These are phyloP conservation scores for Coprinellus micaceus DNA, from an alignment of 768 basidiomycete genomes.

Conservation along the genomic window DNA sequence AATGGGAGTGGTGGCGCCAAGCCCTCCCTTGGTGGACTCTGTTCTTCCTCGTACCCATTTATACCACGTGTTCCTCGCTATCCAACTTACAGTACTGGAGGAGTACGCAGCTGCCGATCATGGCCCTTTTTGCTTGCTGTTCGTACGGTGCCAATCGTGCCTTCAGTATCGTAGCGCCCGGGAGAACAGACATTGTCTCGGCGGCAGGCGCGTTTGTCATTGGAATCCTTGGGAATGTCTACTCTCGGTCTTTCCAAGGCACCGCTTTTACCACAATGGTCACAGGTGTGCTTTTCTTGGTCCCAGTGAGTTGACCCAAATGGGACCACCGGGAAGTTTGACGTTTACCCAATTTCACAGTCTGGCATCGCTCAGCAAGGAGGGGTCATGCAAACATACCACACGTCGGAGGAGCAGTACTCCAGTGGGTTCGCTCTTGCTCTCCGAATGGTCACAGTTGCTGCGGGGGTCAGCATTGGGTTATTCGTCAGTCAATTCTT, in stretches of 20 bases:
- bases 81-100: slow-evolving; percentile 71
- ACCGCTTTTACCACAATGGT: slow-evolving; percentile 91
- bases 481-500: slow-evolving; percentile 77
- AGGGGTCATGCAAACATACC: slow-evolving; percentile 59
- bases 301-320: slow-evolving; percentile 65
- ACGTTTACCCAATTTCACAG: no score
- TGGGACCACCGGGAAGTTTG: not conserved
- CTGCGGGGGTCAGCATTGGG: slow-evolving; percentile 82
- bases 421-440: slow-evolving; percentile 77
- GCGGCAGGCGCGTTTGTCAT: slow-evolving; percentile 76
- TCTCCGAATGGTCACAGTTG: slow-evolving; percentile 78
- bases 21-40: slow-evolving; percentile 81
- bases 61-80: slow-evolving; percentile 70
- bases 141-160: slow-evolving; percentile 69
- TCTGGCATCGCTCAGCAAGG: slow-evolving; percentile 76
- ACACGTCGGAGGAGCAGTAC: slow-evolving; percentile 63
- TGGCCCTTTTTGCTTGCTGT: slow-evolving; percentile 76
- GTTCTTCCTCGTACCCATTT: slow-evolving; percentile 71
- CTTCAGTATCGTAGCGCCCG: slow-evolving; percentile 57
- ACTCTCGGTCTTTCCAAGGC: slow-evolving; percentile 69
- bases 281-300: slow-evolving; percentile 88
- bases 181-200: slow-evolving; percentile 69
- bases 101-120: slow-evolving; percentile 68
- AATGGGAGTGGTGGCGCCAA: slow-evolving; percentile 76
- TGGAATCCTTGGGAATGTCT: slow-evolving; percentile 78